These are phyloP conservation scores for Daedaleopsis nitida DNA, from an alignment of 768 basidiomycete species.

Conservation along the genomic window DNA sequence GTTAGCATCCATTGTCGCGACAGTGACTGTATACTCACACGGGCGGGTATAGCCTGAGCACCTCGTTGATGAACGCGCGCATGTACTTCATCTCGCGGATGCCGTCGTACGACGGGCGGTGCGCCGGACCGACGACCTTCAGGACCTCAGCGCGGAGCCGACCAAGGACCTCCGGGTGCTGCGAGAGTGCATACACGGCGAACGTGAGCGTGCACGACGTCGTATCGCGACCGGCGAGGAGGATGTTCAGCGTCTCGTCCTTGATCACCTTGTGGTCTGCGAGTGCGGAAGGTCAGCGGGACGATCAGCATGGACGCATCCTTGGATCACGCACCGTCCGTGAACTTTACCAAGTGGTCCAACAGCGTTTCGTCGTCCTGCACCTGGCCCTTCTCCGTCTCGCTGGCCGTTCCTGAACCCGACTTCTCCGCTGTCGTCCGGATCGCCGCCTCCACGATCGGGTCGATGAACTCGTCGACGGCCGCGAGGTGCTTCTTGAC, in stretches of 20 bases:
- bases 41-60: slow-evolving; percentile 13
- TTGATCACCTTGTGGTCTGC: slow-evolving; percentile 47
- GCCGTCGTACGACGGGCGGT: slow-evolving; percentile 54
- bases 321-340: slow-evolving; percentile 45
- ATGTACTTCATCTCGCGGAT: slow-evolving; percentile 61
- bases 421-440: slow-evolving; percentile 35
- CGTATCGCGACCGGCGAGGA: slow-evolving; percentile 62
- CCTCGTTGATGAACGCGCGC: slow-evolving; percentile 54
- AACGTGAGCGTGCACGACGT: slow-evolving; percentile 53
- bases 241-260: slow-evolving; percentile 56
- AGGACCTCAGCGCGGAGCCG: slow-evolving; percentile 55
- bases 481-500: slow-evolving; percentile 47
- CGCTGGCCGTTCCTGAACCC: background rate
- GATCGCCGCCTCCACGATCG: slow-evolving; percentile 52
- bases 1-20: background rate
- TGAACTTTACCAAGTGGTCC: slow-evolving; percentile 56
- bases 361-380: slow-evolving; percentile 31
- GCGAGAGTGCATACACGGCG: slow-evolving; percentile 54
- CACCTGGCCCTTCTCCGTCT: slow-evolving; percentile 17
- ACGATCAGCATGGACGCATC: background rate
- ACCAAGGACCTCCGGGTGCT: slow-evolving; percentile 47
- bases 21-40: background rate
- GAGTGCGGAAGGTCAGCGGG: background rate
- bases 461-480: slow-evolving; percentile 53
- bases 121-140: slow-evolving; percentile 42